Evolutionary conservation across 1,284 basidiomycete species (phyloP), one percentile per base, ranked within the genome.

Genomic region (Sporisorium sorghi): DNA sequence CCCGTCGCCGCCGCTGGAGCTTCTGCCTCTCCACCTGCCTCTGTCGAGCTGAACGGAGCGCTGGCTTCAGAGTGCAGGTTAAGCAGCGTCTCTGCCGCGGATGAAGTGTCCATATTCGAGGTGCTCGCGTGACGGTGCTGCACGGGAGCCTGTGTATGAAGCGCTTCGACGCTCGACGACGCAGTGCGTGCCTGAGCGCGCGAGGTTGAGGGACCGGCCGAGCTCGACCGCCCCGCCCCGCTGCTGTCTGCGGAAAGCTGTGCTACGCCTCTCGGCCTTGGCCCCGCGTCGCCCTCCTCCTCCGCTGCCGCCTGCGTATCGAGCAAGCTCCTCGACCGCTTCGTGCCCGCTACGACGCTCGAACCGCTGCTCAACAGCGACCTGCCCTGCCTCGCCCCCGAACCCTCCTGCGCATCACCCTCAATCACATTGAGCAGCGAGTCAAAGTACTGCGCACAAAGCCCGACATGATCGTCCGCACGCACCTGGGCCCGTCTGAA

Each of bases 391-490:
- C 66, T 58, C 40, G 40, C 43, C 15, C 42, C 37, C 15, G 32
- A 6, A 11, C 37, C 48, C 8, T 51, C 53, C 33, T 30, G 48
- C 1, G 33, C 19, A 15, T 73, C 70, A 4, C 66, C 72, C 15
- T 74, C 72, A n/a, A 74, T 70, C 2, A 74, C 72, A 28, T 69
- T 69, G 21, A 74, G 44, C 46, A 74, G 32, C 30, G 66, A 69
- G 37, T 69, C 72, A 57, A 74, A 69, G 59, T 74, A 74, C 49
- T 59, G 62, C 30, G 66, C 66, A 26, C 72, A 74, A 51, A 74
- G 32, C 15, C 58, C 72, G 1, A 74, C 72, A 24, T 74, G 72
- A 39, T 74, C 72, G 24, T 74, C 72, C 17, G 10, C 43, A 5
- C 72, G 35, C 23, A 66, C 72, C 39, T 55, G 54, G 3, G 72